These are phyloP conservation scores for Brasilioporus rufonigricans DNA, from an alignment of 768 basidiomycete genomes.

Conservation along the genomic window DNA sequence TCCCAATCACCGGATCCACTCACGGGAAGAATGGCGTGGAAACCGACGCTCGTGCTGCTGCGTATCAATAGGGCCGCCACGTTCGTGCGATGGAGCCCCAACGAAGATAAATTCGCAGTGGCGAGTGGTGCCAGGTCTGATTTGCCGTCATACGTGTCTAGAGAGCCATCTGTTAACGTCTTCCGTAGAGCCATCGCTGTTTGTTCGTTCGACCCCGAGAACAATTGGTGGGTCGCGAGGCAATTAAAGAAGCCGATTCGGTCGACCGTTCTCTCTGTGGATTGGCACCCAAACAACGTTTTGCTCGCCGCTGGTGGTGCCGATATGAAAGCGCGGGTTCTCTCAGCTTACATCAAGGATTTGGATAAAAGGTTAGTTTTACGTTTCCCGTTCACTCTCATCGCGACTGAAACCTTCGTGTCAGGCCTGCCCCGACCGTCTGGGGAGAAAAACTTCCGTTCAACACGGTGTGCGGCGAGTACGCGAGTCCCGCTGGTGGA, in stretches of 20 bases:
- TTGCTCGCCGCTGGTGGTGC: constrained; percentile 95
- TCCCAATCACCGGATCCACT: constrained; percentile 71
- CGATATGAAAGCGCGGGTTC: constrained; percentile 96
- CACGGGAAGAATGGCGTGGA: constrained; percentile 78
- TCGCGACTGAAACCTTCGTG: constrained; percentile 7
- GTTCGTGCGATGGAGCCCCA: constrained; percentile 92
- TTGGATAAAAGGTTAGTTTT: constrained; percentile 79
- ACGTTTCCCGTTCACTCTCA: neutral
- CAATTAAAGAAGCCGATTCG: constrained; percentile 96
- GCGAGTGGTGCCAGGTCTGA: constrained; percentile 88
- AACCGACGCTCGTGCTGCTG: constrained; percentile 93
- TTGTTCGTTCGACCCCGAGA: constrained; percentile 96
- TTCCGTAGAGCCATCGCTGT: constrained; percentile 79
- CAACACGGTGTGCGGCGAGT: constrained; percentile 97
- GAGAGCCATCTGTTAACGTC: neutral
- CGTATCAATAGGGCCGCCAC: constrained; percentile 97
- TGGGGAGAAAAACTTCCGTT: constrained; percentile 99
- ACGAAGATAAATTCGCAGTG: constrained; percentile 98
- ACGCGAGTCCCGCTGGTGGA: constrained; percentile 81
- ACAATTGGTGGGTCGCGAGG: constrained; percentile 99
- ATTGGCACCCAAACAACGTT: constrained; percentile 99
- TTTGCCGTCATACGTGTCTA: neutral
- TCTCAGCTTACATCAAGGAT: constrained; percentile 98
- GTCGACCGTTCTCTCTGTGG: constrained; percentile 89
- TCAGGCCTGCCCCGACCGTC: constrained; percentile 79